phyloP scores from a whole-genome alignment of 2,329 filamentous ascomycete genomes.

The Beauveria rudraprayagi region DNA sequence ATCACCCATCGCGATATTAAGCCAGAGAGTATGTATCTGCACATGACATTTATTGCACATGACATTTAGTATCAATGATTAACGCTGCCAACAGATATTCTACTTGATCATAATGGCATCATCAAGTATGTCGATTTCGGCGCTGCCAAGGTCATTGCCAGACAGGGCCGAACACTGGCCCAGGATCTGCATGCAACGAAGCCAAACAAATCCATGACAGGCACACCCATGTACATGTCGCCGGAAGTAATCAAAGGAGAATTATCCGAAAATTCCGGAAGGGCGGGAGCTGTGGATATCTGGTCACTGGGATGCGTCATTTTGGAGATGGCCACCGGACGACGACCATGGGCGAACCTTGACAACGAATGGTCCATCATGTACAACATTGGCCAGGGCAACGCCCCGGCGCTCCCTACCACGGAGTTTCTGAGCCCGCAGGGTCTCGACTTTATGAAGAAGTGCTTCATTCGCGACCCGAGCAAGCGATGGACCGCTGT shows the following conservation, averaged over 20 bases:
- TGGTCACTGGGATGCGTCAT: slow-evolving; percentile 97
- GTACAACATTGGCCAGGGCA: slow-evolving; percentile 99
- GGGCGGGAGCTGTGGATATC: slow-evolving; percentile 82
- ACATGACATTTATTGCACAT: no score
- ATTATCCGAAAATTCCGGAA: slow-evolving; percentile 63
- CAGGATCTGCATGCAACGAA: slow-evolving; percentile 48
- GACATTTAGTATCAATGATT: neutral
- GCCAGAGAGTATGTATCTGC: slow-evolving; percentile 67
- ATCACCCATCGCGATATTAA: slow-evolving; percentile 98
- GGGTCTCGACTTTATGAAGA: slow-evolving; percentile 81
- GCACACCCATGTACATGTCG: slow-evolving; percentile 99
- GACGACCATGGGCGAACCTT: slow-evolving; percentile 86
- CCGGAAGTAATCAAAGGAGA: slow-evolving; percentile 96
- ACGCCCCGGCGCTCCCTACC: slow-evolving; percentile 76
- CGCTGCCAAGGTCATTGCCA: slow-evolving; percentile 91
- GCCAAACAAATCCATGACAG: slow-evolving; percentile 87
- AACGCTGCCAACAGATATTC: slow-evolving; percentile 56
- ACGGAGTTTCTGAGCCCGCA: slow-evolving; percentile 73
- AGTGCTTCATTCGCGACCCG: slow-evolving; percentile 82
- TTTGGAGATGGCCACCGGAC: slow-evolving; percentile 92
- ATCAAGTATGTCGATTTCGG: slow-evolving; percentile 99
- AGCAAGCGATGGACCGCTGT: slow-evolving; percentile 70
- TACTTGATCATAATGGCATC: slow-evolving; percentile 93
- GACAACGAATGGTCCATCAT: slow-evolving; percentile 99
- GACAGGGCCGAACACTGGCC: slow-evolving; percentile 81